Evolutionary conservation across 441 rosid species (phyloP), one percentile per base, ranked within the genome.

Genomic region (Aleurites moluccanus): DNA sequence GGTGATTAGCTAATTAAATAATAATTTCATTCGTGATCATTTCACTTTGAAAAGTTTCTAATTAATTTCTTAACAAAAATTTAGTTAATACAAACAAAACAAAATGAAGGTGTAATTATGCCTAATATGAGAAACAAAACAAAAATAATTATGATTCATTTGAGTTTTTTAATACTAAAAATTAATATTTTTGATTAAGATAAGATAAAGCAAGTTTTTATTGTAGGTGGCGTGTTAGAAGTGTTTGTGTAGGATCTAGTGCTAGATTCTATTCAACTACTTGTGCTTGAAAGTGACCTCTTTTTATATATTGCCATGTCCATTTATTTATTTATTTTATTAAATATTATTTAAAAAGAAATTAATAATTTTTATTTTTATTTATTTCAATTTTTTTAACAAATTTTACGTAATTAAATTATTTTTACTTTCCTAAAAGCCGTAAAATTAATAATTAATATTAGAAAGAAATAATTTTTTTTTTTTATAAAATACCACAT

Each of bases 241-340:
- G 82, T 69, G 80, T 70, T 68, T 60, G 33, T 81, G 60, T 56
- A 75, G 47, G 87, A 82, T 83, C 80, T 80, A 78, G 74, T 81
- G 78, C 50, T 77, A 74, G 85, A 88, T 83, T 83, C 82, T 83
- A 55, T 77, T 59, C 57, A 44, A 74, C 76, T 68, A 5, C 16
- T 40, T 65, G 67, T 44, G 64, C 44, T 73, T 75, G 74, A 73
- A 75, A 81, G 81, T 76, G 60, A 64, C 55, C 55, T 71, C 44
- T 45, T 66, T 77, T n/a, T n/a, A n/a, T n/a, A n/a, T n/a, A n/a
- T n/a, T n/a, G n/a, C n/a, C n/a, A n/a, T n/a, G n/a, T n/a, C n/a
- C n/a, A n/a, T n/a, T n/a, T n/a, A n/a, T n/a, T n/a, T n/a, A n/a
- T n/a, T n/a, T n/a, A n/a, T n/a, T n/a, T n/a, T n/a, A n/a, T n/a